Base-by-base conservation (phyloP, 179 eudicot genomes). In the Spinacia oleracea region DNA sequence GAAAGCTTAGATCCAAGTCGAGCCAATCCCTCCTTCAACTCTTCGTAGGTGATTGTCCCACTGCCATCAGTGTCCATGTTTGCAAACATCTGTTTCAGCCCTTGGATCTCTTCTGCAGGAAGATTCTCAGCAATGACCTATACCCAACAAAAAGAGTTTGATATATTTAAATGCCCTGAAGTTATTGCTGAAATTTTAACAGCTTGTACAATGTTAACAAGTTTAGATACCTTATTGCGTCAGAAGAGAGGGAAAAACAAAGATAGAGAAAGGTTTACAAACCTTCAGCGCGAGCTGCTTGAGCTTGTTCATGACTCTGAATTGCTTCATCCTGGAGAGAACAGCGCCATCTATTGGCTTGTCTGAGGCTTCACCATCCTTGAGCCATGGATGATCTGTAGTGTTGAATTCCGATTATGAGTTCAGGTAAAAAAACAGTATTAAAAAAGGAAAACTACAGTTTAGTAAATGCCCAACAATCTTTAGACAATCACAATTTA, bases 311-410 rank as follows among this genome's bases (percentile, higher is more conserved):
- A 94, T 94, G 68, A 93, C 96, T 86, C 88, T 87, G 77, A 94
- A 94, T 46, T 94, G 98, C 77, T 92, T 94, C 89, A 94, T 87
- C 86, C 97, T 91, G 48, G 81, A 85, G 65, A 94, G 87, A 42
- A 94, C 98, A 65, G 94, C 97, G 81, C 89, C 89, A 79, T 91
- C 97, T 50, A 92, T 93, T 73, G 93, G 97, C 51, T 87, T 85
- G 81, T 94, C 98, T 34, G 98, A 93, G 73, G 97, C 98, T 77
- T 96, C 97, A 59, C 95, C 98, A 85, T 94, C 98, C 84, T 87
- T 88, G 71, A 94, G 90, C 98, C 98, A 94, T 23, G 94, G 94
- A 83, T 94, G 98, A 81, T 85, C 97, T 92, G 74, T 48, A 79
- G 71, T 32, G 50, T 6, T 38, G 66, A 43, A 56, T 53, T 34